Conservation (phyloP, 2,329 filamentous ascomycete species). For the Pleoardoris graminearum region DNA sequence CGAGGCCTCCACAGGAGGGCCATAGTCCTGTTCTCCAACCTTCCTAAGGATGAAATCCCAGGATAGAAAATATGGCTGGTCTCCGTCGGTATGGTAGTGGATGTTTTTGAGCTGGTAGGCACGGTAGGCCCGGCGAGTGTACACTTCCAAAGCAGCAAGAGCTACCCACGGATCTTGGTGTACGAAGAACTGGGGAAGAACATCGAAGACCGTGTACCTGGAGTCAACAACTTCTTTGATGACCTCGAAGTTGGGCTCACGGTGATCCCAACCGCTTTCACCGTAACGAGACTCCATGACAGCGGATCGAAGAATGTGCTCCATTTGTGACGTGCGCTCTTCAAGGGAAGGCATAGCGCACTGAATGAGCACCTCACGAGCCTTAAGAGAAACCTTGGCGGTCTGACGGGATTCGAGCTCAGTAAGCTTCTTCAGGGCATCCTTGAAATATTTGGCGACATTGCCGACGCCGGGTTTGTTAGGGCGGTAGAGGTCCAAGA, state of each 20-base stretch:
- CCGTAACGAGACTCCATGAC: conserved; percentile 97
- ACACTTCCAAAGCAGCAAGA: conserved; percentile 90
- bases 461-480: conserved; percentile 91
- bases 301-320: conserved; percentile 94
- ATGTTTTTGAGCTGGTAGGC: conserved; percentile 90
- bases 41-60: conserved; percentile 98
- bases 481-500: conserved; percentile 90
- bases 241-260: conserved; percentile 84
- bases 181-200: conserved; percentile 91
- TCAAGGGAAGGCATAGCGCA: conserved; percentile 94
- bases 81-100: conserved; percentile 78
- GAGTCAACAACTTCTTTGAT: conserved; percentile 99
- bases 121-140: conserved; percentile 94
- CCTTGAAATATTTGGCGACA: conserved; percentile 83
- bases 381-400: conserved; percentile 96
- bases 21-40: conserved; percentile 88
- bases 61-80: conserved; percentile 77
- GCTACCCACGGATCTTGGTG: conserved; percentile 95
- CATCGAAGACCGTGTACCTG: conserved; percentile 97
- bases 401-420: conserved; percentile 86
- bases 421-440: conserved; percentile 79
- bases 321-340: conserved; percentile 94
- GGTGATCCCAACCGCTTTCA: conserved; percentile 94
- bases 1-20: conserved; percentile 75
- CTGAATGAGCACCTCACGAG: conserved; percentile 95